Conservation (phyloP, 1,284 basidiomycete genomes). For the Malassezia equina region DNA sequence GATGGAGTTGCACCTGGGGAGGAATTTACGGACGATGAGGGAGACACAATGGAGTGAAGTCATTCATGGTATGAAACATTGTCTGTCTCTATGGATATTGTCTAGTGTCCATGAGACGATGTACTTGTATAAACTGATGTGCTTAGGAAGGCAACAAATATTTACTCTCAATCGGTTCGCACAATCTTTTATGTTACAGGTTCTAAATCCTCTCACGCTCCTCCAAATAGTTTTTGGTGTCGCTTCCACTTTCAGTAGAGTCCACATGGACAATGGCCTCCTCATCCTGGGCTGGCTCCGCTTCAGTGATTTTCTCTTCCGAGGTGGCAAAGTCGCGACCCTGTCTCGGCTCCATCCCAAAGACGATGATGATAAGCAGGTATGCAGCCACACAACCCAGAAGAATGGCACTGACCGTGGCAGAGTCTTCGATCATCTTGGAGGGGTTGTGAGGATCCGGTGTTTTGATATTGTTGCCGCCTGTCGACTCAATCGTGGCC, state of each 20-base stretch:
- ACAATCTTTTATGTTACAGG: too few relatives aligned
- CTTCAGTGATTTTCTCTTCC: slow-evolving; percentile 63
- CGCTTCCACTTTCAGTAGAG: not conserved
- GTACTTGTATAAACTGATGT: too few relatives aligned
- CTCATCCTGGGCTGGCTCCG: slow-evolving; percentile 50
- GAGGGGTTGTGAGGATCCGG: slow-evolving; percentile 36
- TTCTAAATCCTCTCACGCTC: not conserved
- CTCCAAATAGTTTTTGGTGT: not conserved
- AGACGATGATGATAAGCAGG: slow-evolving; percentile 33
- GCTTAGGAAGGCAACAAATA: too few relatives aligned
- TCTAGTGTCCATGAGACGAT: too few relatives aligned
- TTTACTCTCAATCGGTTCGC: too few relatives aligned
- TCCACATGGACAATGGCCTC: not conserved
- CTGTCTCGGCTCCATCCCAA: slow-evolving; percentile 50
- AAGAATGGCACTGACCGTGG: slow-evolving; percentile 73
- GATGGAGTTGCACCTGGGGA: slow-evolving; percentile 51
- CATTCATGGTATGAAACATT: too few relatives aligned
- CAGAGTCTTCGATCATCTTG: slow-evolving; percentile 63
- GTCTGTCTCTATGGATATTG: too few relatives aligned
- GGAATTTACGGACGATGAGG: slow-evolving; percentile 54
- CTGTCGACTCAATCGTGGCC: slow-evolving; percentile 79
- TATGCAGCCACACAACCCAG: slow-evolving; percentile 56
- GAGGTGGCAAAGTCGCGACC: slow-evolving; percentile 67
- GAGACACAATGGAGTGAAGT: not conserved
- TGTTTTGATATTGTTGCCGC: slow-evolving; percentile 48